Evolutionary conservation across 257 asterid species (phyloP).

Genomic region (Nicotiana tomentosiformis): DNA sequence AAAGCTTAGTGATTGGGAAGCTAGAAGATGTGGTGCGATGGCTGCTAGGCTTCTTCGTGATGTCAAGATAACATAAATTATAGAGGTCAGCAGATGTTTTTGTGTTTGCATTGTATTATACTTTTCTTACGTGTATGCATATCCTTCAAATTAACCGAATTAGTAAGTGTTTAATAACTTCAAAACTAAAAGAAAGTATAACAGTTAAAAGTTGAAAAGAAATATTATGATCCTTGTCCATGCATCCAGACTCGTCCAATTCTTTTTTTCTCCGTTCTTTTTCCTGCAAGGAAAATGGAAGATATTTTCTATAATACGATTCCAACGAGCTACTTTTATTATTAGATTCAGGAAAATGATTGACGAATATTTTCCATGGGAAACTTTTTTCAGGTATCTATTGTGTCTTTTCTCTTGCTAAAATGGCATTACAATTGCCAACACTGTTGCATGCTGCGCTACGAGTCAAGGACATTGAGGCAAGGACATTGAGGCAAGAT

Average conservation of each 20-base stretch:
- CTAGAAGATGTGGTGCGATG: constrained; percentile 84
- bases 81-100: constrained; percentile 1
- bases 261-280: not conserved
- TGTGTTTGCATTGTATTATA: not conserved
- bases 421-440: not conserved
- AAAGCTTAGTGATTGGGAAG: constrained; percentile 76
- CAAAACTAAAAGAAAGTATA: too few species aligned
- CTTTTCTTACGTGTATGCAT: not conserved
- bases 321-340: not conserved
- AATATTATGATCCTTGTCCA: not conserved
- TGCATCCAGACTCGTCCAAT: not conserved
- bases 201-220: too few species aligned
- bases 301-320: not conserved
- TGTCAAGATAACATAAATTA: constrained; percentile 53
- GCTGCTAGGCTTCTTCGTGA: constrained; percentile 94
- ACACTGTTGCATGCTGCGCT: not conserved
- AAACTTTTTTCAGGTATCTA: not conserved
- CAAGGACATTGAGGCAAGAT: not conserved
- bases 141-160: not conserved
- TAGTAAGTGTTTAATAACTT: too few species aligned
- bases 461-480: not conserved
- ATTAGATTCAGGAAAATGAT: not conserved
- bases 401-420: not conserved
- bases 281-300: not conserved
- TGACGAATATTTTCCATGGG: not conserved